These are phyloP conservation scores for Lactifluus piperatus DNA, from an alignment of 768 basidiomycete species.

Conservation along the genomic window DNA sequence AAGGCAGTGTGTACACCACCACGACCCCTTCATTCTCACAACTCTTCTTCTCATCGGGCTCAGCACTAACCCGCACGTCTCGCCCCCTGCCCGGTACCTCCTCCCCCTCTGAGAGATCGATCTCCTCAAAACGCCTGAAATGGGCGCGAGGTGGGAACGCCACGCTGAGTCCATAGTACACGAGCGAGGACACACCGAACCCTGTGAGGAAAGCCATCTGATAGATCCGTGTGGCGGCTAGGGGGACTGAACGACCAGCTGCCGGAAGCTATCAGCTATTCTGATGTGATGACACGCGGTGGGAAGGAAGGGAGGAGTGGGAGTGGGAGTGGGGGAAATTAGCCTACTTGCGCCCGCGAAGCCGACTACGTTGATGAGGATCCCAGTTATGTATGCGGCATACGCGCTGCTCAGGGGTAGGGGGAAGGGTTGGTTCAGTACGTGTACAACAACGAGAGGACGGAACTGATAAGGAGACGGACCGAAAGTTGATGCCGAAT, in stretches of 20 bases:
- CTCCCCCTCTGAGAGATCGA: slow-evolving; percentile 38
- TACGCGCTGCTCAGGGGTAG: too few species aligned
- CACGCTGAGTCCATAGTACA: slow-evolving; percentile 53
- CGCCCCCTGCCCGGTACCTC: background rate
- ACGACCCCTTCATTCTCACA: background rate
- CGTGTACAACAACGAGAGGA: background rate
- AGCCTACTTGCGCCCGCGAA: slow-evolving; percentile 69
- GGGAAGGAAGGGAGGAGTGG: slow-evolving; percentile 15
- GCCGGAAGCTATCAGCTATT: background rate
- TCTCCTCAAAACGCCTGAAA: slow-evolving; percentile 41
- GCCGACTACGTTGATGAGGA: slow-evolving; percentile 75
- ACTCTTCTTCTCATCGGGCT: background rate
- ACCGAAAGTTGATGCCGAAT: slow-evolving; percentile 65
- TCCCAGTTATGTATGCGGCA: slow-evolving; percentile 59
- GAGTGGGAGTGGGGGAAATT: too few species aligned
- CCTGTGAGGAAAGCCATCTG: slow-evolving; percentile 82
- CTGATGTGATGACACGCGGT: background rate
- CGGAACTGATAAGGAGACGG: background rate
- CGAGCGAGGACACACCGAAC: slow-evolving; percentile 54
- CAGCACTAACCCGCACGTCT: background rate
- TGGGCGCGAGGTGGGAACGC: slow-evolving; percentile 53
- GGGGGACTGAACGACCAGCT: slow-evolving; percentile 53
- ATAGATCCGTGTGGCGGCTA: slow-evolving; percentile 66
- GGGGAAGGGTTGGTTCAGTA: background rate
- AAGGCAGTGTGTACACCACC: background rate